phyloP scores from a whole-genome alignment of 768 basidiomycete species.

The Calocera cornea region DNA sequence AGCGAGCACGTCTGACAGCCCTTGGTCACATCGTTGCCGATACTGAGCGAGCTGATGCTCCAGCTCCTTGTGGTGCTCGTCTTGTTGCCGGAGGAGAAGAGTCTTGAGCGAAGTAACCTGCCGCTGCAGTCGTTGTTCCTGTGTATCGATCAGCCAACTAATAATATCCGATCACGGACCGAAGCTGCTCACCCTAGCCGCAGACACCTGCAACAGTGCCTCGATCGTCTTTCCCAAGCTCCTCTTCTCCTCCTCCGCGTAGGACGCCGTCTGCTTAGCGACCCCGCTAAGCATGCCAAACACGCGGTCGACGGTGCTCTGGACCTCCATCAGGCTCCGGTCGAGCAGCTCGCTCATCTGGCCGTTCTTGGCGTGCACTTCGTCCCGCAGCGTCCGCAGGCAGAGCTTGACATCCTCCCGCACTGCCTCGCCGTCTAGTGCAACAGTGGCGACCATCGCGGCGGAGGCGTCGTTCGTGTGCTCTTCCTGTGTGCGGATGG shows the following conservation, averaged over 20 bases:
- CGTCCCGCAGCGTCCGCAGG: conserved; percentile 39
- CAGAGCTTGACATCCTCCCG: conserved; percentile 36
- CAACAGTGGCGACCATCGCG: conserved; percentile 36
- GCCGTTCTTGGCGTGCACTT: conserved; percentile 33
- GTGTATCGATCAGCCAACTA: not conserved
- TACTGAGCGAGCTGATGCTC: not conserved
- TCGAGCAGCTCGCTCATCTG: conserved; percentile 25
- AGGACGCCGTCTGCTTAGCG: not conserved
- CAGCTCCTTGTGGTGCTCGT: not conserved
- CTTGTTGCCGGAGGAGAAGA: not conserved
- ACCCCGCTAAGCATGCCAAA: not conserved
- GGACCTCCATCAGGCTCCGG: not conserved
- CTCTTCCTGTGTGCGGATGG: conserved; percentile 44
- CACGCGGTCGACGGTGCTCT: not conserved
- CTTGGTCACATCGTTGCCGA: conserved; percentile 42
- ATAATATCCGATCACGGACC: not conserved
- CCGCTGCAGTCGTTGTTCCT: not conserved
- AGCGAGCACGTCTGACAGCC: conserved; percentile 37
- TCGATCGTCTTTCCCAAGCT: not conserved
- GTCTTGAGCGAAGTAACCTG: not conserved
- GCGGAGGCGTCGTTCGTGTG: conserved; percentile 40
- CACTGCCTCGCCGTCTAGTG: conserved; percentile 44
- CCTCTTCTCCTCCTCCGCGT: not conserved
- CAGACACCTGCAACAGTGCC: not conserved
- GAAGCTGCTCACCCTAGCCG: not conserved